Percentiles rank a stretch among this genome's conserved stretches.
Conservation (phyloP, 2,329 filamentous ascomycete genomes). For the Colletotrichum sp. region DNA sequence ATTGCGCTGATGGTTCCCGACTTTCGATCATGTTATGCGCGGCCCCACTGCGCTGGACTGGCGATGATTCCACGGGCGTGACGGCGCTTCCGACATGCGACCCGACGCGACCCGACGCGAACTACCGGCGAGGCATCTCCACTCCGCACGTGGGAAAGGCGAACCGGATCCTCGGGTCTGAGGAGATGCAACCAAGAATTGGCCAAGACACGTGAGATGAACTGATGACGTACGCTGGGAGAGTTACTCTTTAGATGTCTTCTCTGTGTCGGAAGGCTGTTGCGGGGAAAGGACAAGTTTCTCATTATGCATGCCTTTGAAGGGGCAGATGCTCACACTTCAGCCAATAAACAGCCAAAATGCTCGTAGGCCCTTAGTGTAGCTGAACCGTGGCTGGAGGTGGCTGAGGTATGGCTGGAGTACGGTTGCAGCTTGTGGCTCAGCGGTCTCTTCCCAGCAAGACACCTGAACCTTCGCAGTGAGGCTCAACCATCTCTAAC, state of each 20-base stretch:
- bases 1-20: background rate
- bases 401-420: too few relatives aligned
- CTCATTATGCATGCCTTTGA: rapidly evolving
- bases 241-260: rapidly evolving
- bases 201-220: background rate
- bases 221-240: background rate
- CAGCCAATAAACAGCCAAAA: too few relatives aligned
- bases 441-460: too few relatives aligned
- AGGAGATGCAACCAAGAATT: background rate
- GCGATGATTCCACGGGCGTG: background rate
- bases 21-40: background rate
- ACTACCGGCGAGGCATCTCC: background rate
- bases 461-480: too few relatives aligned
- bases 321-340: too few relatives aligned
- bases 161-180: background rate
- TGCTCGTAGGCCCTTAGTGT: background rate
- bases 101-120: conserved; percentile 16
- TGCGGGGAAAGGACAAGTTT: rapidly evolving
- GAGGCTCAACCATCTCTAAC: too few relatives aligned
- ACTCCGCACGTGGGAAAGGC: conserved; percentile 3
- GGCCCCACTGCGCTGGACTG: background rate
- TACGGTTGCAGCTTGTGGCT: too few relatives aligned
- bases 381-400: background rate
- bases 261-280: rapidly evolving
- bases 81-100: conserved; percentile 11